Conservation (phyloP, 257 asterid genomes). For the Solanum lignicaule region DNA sequence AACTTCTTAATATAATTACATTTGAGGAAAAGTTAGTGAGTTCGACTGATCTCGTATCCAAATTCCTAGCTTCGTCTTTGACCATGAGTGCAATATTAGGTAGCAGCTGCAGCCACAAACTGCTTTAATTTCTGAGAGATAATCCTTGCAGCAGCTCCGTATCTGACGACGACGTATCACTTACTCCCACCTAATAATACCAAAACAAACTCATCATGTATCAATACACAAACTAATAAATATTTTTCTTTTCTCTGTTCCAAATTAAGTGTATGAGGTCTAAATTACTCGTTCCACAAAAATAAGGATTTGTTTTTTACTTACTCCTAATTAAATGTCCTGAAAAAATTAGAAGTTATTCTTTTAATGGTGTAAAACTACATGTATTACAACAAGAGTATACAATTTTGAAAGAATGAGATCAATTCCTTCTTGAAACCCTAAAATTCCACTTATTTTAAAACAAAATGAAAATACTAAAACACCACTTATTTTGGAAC, state of each 20-base stretch:
- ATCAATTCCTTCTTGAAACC: neutral
- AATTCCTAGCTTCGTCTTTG: rapidly evolving
- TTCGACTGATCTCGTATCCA: neutral
- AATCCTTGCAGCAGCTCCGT: neutral
- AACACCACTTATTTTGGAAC: too few species aligned
- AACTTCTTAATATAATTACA: too few species aligned
- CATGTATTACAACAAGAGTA: neutral
- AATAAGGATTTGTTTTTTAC: neutral
- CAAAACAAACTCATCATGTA: neutral
- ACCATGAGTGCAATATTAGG: neutral
- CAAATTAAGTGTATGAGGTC: neutral
- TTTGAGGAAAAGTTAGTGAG: rapidly evolving
- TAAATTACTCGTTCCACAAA: neutral
- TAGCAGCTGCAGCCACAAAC: too few species aligned
- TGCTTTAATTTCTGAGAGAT: too few species aligned
- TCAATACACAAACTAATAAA: too few species aligned
- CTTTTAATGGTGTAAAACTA: neutral
- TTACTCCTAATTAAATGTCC: neutral
- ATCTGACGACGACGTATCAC: neutral
- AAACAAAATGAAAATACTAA: too few species aligned
- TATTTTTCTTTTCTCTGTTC: too few species aligned
- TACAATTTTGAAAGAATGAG: neutral
- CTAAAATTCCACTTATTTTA: neutral
- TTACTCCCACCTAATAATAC: neutral
- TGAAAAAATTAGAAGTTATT: neutral